Conservation (phyloP, 257 asterid species). For the Eucommia ulmoides region DNA sequence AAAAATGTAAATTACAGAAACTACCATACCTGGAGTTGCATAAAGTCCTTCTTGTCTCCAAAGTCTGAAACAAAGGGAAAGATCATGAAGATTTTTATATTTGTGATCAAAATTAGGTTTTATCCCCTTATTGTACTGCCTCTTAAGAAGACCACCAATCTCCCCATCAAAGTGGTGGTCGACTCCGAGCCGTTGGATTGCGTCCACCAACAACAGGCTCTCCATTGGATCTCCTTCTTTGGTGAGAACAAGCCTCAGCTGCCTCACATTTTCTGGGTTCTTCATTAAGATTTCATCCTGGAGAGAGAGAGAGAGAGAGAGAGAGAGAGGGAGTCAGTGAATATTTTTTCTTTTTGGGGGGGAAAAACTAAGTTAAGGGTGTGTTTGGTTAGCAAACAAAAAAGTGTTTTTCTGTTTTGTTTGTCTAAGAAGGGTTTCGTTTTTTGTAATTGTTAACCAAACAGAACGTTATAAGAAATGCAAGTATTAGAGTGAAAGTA, state of each 20-base stretch:
- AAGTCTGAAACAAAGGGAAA: conserved; percentile 34
- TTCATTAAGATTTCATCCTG: neutral
- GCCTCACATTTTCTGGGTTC: neutral
- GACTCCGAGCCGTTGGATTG: conserved; percentile 27
- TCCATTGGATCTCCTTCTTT: conserved; percentile 4
- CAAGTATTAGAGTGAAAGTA: too few relatives aligned
- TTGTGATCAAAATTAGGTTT: conserved; percentile 1
- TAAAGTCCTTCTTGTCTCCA: conserved; percentile 30
- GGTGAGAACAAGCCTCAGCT: neutral
- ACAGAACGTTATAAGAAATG: too few relatives aligned
- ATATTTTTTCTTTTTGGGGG: too few relatives aligned
- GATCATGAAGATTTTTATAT: conserved; percentile 7
- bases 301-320: too few relatives aligned
- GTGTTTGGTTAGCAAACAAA: too few relatives aligned
- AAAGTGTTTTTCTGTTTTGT: too few relatives aligned
- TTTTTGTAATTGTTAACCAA: too few relatives aligned
- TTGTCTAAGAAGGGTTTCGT: too few relatives aligned
- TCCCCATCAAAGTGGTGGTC: conserved; percentile 21
- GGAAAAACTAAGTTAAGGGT: too few relatives aligned
- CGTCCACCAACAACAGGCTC: conserved; percentile 19
- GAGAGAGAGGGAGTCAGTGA: too few relatives aligned
- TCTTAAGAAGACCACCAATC: conserved; percentile 13
- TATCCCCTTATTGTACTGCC: conserved; percentile 1
- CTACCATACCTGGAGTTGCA: conserved; percentile 21
- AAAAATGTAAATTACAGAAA: neutral